Percentiles rank a stretch among this genome's conserved stretches.
Conservation (phyloP, 495 filamentous ascomycete species). For the Clohesyomyces aquaticus region DNA sequence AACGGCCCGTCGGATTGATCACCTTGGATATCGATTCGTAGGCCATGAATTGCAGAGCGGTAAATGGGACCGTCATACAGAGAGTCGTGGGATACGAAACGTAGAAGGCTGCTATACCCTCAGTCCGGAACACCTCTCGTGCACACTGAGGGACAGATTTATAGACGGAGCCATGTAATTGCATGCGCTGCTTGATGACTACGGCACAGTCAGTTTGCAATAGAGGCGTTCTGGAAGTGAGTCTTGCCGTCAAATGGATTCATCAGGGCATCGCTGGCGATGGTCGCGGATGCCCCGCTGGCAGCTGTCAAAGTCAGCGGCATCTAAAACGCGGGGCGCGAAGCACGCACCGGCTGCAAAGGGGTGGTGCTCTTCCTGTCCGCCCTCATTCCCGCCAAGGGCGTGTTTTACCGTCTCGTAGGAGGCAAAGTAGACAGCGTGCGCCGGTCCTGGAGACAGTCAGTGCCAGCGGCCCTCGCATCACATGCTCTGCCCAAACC, state of each 20-base stretch:
- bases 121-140: constrained; percentile 77
- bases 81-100: constrained; percentile 97
- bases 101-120: constrained; percentile 93
- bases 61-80: constrained; percentile 98
- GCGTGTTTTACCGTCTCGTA: constrained; percentile 96
- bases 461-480: constrained; percentile 30
- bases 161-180: constrained; percentile 93
- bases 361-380: constrained; percentile 81
- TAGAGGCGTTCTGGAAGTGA: background rate
- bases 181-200: constrained; percentile 99
- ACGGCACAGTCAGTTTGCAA: constrained; percentile 16
- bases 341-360: background rate
- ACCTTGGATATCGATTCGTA: constrained; percentile 95
- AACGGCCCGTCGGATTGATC: constrained; percentile 81
- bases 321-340: background rate
- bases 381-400: constrained; percentile 87
- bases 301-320: constrained; percentile 61
- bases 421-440: constrained; percentile 97
- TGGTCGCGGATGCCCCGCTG: constrained; percentile 91
- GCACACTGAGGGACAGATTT: constrained; percentile 84
- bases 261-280: constrained; percentile 97
- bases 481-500: constrained; percentile 45
- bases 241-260: constrained; percentile 94
- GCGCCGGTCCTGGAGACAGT: constrained; percentile 75
- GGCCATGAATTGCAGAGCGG: constrained; percentile 91